Evolutionary conservation across 352 stramenopile species (phyloP), one percentile per base, ranked within the genome.

Genomic region (Achlya hypogyna): DNA sequence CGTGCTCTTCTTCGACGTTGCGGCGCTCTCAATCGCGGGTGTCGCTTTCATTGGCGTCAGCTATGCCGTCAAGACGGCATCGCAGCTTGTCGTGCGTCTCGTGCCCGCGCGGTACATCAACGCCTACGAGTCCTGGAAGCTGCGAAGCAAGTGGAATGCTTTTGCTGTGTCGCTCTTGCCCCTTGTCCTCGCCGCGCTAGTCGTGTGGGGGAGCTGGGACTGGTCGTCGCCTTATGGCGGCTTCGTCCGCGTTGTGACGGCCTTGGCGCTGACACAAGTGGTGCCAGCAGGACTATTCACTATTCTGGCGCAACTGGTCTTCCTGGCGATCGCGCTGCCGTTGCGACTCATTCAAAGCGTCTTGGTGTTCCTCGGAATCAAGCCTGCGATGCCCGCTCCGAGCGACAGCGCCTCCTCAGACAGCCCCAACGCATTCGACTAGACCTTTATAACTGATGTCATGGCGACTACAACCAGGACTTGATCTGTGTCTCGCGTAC

Each of bases 401-500:
- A 9, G 38, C 38, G 34, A 42, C 34, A 6, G 6, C 34, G 38
- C 38, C 38, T 18, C 12, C 14, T 18, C 12, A 45, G 6, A 45
- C 38, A 45, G n/a, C 38, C 6, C 38, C 38, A 10, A 9, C 14
- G 12, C 12, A 45, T 18, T 10, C 34, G 14, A 42, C 6, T 14
- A 42, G 14, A 42, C 6, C 6, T 42, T 6, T 18, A 45, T 10
- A 53, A 53, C 47, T 53, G 9, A 53, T 23, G 9, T 23, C 47
- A 22, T 53, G 18, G 20, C 25, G 51, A 25, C 40, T 31, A 40
- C n/a, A 59, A 40, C 51, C 51, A 59, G 5, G 27, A 40, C 25
- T 59, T 59, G n/a, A 59, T 59, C 40, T 59, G 51, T 31, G 51
- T 59, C 22, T 59, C 22, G 9, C 51, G 51, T 20, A 34, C 51